Percentiles rank a stretch among this genome's conserved stretches.
phyloP scores from a whole-genome alignment of 805 yeast species.

The Lipomyces kockii region DNA sequence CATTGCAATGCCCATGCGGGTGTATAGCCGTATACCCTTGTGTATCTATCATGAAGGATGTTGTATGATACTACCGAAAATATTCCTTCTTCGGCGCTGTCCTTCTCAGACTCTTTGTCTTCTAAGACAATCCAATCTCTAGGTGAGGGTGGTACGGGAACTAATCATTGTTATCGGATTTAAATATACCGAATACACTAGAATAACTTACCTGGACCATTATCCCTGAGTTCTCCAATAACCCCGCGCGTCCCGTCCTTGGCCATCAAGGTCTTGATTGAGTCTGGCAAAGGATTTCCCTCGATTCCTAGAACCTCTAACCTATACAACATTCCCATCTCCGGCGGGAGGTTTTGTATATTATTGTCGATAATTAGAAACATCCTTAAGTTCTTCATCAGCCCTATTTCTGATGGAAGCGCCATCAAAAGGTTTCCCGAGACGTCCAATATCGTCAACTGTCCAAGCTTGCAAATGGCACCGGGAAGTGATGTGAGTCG shows the following conservation, averaged over 20 bases:
- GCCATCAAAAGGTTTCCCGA: conserved; percentile 73
- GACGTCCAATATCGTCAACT: conserved; percentile 80
- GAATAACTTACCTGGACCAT: conserved; percentile 55
- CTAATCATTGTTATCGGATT: background rate
- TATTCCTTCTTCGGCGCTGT: conserved; percentile 38
- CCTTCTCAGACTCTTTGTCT: conserved; percentile 59
- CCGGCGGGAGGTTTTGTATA: conserved; percentile 73
- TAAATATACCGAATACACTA: background rate
- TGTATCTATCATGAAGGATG: conserved; percentile 93
- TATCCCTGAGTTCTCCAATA: conserved; percentile 79
- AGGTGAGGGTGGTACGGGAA: conserved; percentile 63
- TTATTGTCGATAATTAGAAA: conserved; percentile 88
- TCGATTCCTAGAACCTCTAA: conserved; percentile 88
- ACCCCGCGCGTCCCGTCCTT: conserved; percentile 85
- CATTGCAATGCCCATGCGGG: conserved; percentile 97
- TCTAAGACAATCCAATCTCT: conserved; percentile 83
- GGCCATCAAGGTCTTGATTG: conserved; percentile 67
- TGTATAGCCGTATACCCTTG: conserved; percentile 89
- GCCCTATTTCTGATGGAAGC: conserved; percentile 85
- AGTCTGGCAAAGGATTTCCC: conserved; percentile 82
- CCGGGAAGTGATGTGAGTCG: conserved; percentile 70
- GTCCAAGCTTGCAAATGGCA: conserved; percentile 66
- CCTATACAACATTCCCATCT: conserved; percentile 83
- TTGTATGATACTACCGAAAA: conserved; percentile 88
- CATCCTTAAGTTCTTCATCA: conserved; percentile 76